These are phyloP conservation scores for Apiotrichum laibachii DNA, from an alignment of 1,284 basidiomycete genomes.

Conservation along the genomic window DNA sequence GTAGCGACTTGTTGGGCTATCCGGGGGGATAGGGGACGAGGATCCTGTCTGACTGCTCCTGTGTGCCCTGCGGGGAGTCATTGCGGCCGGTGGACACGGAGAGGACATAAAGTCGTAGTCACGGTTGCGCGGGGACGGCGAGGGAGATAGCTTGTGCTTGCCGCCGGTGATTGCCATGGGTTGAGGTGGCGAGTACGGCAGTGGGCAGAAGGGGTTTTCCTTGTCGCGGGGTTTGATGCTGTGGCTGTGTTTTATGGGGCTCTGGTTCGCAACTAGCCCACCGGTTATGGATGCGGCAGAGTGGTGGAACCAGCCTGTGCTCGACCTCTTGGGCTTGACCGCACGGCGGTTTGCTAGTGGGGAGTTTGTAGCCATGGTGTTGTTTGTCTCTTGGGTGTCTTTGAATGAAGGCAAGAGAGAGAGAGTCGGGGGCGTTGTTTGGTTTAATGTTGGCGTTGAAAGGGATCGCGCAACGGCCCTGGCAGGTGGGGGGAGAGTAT, in stretches of 20 bases:
- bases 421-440: not conserved
- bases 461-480: conserved; percentile 5
- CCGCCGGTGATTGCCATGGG: conserved; percentile 11
- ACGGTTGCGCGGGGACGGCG: conserved; percentile 33
- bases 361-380: not conserved
- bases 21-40: conserved; percentile 34
- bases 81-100: conserved; percentile 24
- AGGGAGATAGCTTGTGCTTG: conserved; percentile 47
- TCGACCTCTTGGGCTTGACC: not conserved
- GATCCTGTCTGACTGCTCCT: conserved; percentile 14
- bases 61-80: not conserved
- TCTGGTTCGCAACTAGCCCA: not conserved
- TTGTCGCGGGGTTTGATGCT: not conserved
- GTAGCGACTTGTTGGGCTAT: conserved; percentile 35
- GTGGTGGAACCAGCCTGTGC: not conserved
- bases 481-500: not conserved
- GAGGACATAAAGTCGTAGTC: conserved; percentile 51
- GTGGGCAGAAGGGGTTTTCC: conserved; percentile 2
- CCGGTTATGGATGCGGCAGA: not conserved
- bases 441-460: conserved; percentile 2
- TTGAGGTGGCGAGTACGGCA: conserved; percentile 13
- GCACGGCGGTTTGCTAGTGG: not conserved
- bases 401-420: too few relatives aligned
- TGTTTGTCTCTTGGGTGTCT: not conserved
- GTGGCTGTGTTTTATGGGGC: not conserved